Conservation (phyloP, 2,329 filamentous ascomycete genomes). For the Xylariaceae sp. region DNA sequence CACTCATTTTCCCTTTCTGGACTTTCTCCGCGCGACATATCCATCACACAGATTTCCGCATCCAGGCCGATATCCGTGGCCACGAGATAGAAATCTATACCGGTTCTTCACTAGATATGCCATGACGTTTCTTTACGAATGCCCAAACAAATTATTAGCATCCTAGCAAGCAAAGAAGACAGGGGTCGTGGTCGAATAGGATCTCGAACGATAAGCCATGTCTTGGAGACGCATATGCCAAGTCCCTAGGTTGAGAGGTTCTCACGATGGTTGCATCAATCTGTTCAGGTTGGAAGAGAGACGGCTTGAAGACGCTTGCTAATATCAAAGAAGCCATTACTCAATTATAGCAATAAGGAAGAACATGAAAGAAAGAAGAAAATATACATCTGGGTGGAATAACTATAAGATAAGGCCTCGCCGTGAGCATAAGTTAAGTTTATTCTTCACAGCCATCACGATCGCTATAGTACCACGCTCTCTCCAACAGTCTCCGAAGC, state of each 20-base stretch:
- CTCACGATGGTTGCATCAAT: background rate
- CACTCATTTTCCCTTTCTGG: background rate
- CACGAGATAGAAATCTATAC: background rate
- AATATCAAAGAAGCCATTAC: background rate
- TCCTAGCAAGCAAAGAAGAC: background rate
- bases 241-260: background rate
- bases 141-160: background rate
- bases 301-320: background rate
- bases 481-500: background rate
- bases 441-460: background rate
- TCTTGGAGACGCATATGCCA: background rate
- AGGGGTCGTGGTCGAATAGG: background rate
- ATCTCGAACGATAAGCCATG: constrained; percentile 1
- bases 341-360: background rate
- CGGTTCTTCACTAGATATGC: background rate
- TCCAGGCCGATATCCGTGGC: background rate
- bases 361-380: background rate
- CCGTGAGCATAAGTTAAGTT: background rate
- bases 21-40: background rate
- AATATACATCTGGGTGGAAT: background rate
- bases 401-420: background rate
- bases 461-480: background rate
- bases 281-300: background rate
- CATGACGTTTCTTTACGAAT: background rate
- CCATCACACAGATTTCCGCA: background rate